These are phyloP conservation scores for Waltergamsia citrina DNA, from an alignment of 2,329 filamentous ascomycete genomes.

Conservation along the genomic window DNA sequence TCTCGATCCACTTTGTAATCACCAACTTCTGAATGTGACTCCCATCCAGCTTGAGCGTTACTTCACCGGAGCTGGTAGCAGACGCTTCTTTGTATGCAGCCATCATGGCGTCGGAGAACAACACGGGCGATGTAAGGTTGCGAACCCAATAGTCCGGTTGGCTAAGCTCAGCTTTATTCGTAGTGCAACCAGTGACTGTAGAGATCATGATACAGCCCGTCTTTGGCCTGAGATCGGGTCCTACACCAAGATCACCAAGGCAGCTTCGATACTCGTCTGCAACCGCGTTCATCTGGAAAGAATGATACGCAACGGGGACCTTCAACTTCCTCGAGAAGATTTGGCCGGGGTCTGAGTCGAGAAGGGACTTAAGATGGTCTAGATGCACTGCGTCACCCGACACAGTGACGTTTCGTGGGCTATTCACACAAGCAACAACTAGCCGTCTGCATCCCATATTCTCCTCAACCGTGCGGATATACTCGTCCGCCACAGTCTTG, in stretches of 20 bases:
- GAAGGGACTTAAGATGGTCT: background rate
- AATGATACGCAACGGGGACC: slow-evolving; percentile 10
- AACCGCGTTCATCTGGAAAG: slow-evolving; percentile 5
- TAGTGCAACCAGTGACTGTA: slow-evolving; percentile 2
- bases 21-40: slow-evolving; percentile 1
- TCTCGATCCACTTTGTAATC: background rate
- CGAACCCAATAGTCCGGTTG: slow-evolving; percentile 6
- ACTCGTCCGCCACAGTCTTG: slow-evolving; percentile 1
- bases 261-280: background rate
- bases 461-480: background rate
- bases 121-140: slow-evolving; percentile 7
- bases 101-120: slow-evolving; percentile 3
- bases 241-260: no score
- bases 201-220: no score
- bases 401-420: slow-evolving; percentile 33
- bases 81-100: background rate
- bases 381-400: slow-evolving; percentile 26
- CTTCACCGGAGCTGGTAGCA: background rate
- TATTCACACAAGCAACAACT: slow-evolving; percentile 34
- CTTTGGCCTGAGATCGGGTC: no score
- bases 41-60: background rate
- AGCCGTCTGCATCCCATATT: background rate
- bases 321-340: slow-evolving; percentile 8
- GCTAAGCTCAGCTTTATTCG: no score
- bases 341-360: background rate